These are phyloP conservation scores for Cenchrus americanus DNA, from an alignment of 176 grass and related monocot genomes.

Conservation along the genomic window DNA sequence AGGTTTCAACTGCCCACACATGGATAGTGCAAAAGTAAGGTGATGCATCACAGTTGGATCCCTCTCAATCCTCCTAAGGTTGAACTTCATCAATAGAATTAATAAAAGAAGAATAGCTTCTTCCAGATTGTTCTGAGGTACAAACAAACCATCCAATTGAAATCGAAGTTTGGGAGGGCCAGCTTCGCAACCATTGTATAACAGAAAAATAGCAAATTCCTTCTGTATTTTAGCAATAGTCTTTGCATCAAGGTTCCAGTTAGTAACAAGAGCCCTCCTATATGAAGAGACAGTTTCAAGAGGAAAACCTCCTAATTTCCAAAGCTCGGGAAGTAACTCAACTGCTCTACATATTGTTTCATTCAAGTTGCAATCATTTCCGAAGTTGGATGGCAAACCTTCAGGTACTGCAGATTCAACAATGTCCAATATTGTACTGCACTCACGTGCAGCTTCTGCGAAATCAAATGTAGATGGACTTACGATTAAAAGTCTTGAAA, in stretches of 20 bases:
- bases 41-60: conserved; percentile 76
- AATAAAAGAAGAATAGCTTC: conserved; percentile 89
- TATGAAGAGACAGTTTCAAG: conserved; percentile 77
- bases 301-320: conserved; percentile 59
- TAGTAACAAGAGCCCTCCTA: conserved; percentile 70
- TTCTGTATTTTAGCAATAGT: conserved; percentile 70
- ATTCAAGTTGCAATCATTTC: conserved; percentile 63
- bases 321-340: conserved; percentile 86
- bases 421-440: conserved; percentile 68
- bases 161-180: conserved; percentile 49
- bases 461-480: conserved; percentile 40
- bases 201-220: conserved; percentile 79
- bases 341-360: conserved; percentile 70
- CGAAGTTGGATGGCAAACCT: conserved; percentile 49
- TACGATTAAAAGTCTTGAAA: conserved; percentile 4
- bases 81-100: conserved; percentile 81
- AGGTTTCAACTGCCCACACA: conserved; percentile 70
- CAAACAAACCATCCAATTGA: conserved; percentile 73
- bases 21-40: conserved; percentile 72
- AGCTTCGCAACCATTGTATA: conserved; percentile 78
- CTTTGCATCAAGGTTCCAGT: conserved; percentile 71
- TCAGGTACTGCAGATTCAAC: conserved; percentile 67
- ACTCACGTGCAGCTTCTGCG: conserved; percentile 78
- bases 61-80: conserved; percentile 66
- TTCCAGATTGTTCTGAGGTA: conserved; percentile 82